phyloP scores from a whole-genome alignment of 306 rosid genomes.

The Casuarina cunninghamiana region DNA sequence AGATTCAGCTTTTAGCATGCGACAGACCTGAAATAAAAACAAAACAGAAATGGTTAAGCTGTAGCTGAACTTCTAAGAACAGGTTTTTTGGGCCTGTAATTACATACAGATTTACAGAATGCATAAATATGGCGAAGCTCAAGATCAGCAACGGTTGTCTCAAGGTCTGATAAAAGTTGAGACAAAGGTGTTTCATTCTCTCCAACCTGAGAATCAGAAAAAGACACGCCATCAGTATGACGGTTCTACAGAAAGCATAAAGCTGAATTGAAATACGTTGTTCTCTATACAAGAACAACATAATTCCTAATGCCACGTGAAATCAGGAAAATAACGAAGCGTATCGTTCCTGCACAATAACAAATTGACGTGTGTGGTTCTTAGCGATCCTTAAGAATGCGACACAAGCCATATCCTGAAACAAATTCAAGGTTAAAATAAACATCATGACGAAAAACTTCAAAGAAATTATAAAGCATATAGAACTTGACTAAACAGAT shows the following conservation, averaged over 20 bases:
- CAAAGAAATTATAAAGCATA: not conserved
- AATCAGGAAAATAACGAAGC: not conserved
- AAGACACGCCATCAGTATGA: conserved; percentile 1
- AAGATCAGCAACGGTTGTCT: conserved; percentile 83
- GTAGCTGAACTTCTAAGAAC: conserved; percentile 1
- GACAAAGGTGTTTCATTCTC: conserved; percentile 95
- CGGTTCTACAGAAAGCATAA: not conserved
- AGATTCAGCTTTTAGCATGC: conserved; percentile 95
- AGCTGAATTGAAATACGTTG: not conserved
- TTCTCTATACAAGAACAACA: not conserved
- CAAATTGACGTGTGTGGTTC: conserved; percentile 95
- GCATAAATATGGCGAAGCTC: conserved; percentile 93
- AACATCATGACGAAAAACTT: not conserved
- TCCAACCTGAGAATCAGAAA: conserved; percentile 65
- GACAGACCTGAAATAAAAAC: conserved; percentile 41
- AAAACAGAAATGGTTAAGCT: not conserved
- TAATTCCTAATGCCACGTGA: not conserved
- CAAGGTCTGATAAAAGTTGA: conserved; percentile 86
- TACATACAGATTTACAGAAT: conserved; percentile 87
- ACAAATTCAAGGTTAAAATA: conserved; percentile 4
- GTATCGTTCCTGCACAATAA: conserved; percentile 65
- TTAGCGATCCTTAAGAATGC: conserved; percentile 91
- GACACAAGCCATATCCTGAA: conserved; percentile 99
- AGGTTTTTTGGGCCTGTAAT: conserved; percentile 12
- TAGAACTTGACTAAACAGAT: not conserved